Conservation (phyloP, 2,329 filamentous ascomycete genomes). For the Fusarium sp. region DNA sequence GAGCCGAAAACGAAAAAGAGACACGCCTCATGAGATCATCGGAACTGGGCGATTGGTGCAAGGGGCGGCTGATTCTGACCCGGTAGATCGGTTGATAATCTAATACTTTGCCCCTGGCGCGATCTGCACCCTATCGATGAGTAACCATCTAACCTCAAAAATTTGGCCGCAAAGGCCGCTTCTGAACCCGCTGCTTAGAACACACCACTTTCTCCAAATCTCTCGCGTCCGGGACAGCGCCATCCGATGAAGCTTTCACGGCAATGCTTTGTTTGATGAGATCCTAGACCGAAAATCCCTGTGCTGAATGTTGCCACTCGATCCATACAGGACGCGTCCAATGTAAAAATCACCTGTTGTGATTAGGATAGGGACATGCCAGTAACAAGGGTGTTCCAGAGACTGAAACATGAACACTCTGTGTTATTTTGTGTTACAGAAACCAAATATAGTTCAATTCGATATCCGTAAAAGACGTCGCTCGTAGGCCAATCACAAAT, state of each 20-base stretch:
- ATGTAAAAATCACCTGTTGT: slow-evolving; percentile 42
- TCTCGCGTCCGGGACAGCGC: slow-evolving; percentile 24
- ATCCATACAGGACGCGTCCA: slow-evolving; percentile 32
- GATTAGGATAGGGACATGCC: slow-evolving; percentile 23
- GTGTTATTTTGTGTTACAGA: not conserved
- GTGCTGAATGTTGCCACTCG: slow-evolving; percentile 26
- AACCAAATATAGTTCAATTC: slow-evolving; percentile 27
- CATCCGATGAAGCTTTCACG: slow-evolving; percentile 22
- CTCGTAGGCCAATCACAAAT: not conserved
- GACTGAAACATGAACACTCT: not conserved
- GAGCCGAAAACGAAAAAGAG: slow-evolving; percentile 42
- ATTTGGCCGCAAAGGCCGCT: slow-evolving; percentile 13
- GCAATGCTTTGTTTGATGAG: slow-evolving; percentile 23
- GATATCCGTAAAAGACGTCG: not conserved
- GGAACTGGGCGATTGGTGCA: slow-evolving; percentile 19
- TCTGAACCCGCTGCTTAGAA: not conserved
- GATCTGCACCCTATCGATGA: slow-evolving; percentile 18
- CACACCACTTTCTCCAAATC: slow-evolving; percentile 24
- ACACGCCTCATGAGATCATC: slow-evolving; percentile 26
- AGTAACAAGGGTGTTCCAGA: slow-evolving; percentile 21
- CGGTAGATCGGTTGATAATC: slow-evolving; percentile 37
- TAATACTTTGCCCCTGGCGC: slow-evolving; percentile 22
- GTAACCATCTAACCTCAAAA: slow-evolving; percentile 28
- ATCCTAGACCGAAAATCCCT: slow-evolving; percentile 21
- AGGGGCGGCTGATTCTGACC: slow-evolving; percentile 18